These are phyloP conservation scores for Thecaphora frezii DNA, from an alignment of 1,284 basidiomycete genomes.

Conservation along the genomic window DNA sequence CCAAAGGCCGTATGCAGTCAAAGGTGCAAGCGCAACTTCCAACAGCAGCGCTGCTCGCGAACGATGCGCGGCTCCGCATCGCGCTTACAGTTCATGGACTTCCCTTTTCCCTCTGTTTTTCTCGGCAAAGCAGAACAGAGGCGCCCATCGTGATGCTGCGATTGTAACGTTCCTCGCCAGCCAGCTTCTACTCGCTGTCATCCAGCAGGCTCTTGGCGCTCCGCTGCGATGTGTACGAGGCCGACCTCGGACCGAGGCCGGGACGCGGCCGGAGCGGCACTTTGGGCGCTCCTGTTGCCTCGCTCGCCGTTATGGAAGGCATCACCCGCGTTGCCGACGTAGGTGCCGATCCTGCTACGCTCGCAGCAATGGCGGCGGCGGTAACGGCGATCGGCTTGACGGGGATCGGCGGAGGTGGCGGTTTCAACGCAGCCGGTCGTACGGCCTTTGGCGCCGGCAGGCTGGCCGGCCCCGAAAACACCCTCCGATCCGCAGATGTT, in stretches of 20 bases:
- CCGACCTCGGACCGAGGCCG: constrained; percentile 21
- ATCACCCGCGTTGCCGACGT: too few species aligned
- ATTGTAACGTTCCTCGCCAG: neutral
- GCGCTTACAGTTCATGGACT: too few species aligned
- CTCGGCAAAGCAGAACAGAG: too few species aligned
- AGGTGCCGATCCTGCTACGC: neutral
- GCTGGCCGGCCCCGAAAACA: neutral
- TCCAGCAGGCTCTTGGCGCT: constrained; percentile 32
- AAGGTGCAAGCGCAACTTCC: too few species aligned
- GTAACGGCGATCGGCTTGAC: constrained; percentile 14
- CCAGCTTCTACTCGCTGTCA: constrained; percentile 27
- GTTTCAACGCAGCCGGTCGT: constrained; percentile 4
- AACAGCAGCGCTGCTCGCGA: too few species aligned
- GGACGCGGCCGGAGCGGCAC: constrained; percentile 16
- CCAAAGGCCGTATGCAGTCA: too few species aligned
- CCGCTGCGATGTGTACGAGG: constrained; percentile 25
- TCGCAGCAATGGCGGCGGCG: too few species aligned
- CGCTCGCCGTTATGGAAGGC: neutral
- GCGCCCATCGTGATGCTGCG: neutral
- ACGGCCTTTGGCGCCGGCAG: neutral
- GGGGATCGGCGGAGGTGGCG: constrained; percentile 28
- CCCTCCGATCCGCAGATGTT: neutral
- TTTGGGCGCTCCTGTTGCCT: constrained; percentile 17
- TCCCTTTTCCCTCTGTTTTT: too few species aligned
- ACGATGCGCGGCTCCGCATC: too few species aligned